Base-by-base conservation (phyloP, 345 rosid species). In the Clausena lansium region DNA sequence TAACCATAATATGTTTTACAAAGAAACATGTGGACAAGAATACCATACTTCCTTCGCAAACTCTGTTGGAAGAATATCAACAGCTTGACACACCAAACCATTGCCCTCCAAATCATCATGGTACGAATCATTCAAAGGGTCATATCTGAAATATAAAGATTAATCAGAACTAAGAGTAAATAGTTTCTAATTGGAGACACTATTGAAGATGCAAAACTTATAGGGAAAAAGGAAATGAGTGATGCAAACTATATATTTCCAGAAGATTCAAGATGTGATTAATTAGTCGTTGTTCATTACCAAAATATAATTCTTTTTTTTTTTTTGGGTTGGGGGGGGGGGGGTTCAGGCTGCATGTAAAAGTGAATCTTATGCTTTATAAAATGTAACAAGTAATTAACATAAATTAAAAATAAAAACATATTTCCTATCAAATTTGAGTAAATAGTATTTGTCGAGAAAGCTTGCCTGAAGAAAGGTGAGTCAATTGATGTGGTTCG, bases 61-160 rank as follows among this genome's bases (percentile, higher is more conserved):
- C 82, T 95, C 91, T 47, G 98, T 95, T 24, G 99, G 99, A 84
- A 95, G 91, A 86, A 88, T 93, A 74, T 95, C 99, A 33, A 95
- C 84, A 24, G 97, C 96, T 81, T 88, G 86, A 82, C 92, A 91
- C 68, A 93, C 81, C 74, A 95, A 45, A 9, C 99, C 99, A 45
- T 86, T 78, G 20, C 98, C 98, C 61, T 95, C 99, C 93, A 95
- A 88, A 78, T 91, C 96, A 65, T 78, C 58, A 77, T 93, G 85
- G 88, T 89, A 93, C 6, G 96, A 87, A 81, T 86, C 76, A 24
- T 72, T 85, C 30, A 55, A 32, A 9, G 93, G 92, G 80, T 95
- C 86, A 61, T 89, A 95, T 82, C 98, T 95, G 83, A 38, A 81
- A 67, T 47, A 54, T 19, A 28, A 67, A 5, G 32, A 80, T 62